phyloP scores from a whole-genome alignment of 2,329 filamentous ascomycete species.

The Amylocarpus encephaloides region DNA sequence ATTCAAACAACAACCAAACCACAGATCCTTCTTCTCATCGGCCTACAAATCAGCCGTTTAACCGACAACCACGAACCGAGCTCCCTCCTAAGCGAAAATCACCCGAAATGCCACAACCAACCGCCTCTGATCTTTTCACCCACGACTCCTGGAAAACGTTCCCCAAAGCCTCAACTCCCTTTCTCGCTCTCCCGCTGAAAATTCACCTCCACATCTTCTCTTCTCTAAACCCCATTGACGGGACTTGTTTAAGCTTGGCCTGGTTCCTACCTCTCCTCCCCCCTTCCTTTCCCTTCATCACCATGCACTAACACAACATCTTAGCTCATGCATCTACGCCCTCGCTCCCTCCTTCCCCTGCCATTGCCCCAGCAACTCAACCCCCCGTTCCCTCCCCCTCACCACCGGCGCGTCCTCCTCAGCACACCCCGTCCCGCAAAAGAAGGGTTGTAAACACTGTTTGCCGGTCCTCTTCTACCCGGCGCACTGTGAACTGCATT shows the following conservation, averaged over 20 bases:
- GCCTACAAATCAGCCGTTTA: not conserved
- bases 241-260: slow-evolving; percentile 13
- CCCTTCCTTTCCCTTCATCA: not conserved
- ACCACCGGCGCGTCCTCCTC: slow-evolving; percentile 16
- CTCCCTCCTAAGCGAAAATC: not conserved
- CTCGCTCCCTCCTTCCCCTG: slow-evolving; percentile 3
- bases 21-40: too few species aligned
- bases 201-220: slow-evolving; percentile 19
- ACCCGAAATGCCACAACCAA: not conserved
- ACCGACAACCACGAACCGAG: not conserved
- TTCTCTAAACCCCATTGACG: slow-evolving; percentile 19
- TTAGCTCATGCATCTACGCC: slow-evolving; percentile 18
- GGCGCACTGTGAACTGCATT: slow-evolving; percentile 26
- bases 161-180: not conserved
- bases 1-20: too few species aligned
- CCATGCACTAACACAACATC: not conserved
- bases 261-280: not conserved
- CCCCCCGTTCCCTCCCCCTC: slow-evolving; percentile 3
- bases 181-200: slow-evolving; percentile 16
- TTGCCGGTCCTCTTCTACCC: slow-evolving; percentile 23
- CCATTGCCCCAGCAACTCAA: not conserved
- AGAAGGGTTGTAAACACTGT: slow-evolving; percentile 20
- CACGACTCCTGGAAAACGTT: slow-evolving; percentile 3
- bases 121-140: not conserved
- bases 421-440: slow-evolving; percentile 3